phyloP scores from a whole-genome alignment of 208 protist genomes.

The Trypanosoma melophagium region DNA sequence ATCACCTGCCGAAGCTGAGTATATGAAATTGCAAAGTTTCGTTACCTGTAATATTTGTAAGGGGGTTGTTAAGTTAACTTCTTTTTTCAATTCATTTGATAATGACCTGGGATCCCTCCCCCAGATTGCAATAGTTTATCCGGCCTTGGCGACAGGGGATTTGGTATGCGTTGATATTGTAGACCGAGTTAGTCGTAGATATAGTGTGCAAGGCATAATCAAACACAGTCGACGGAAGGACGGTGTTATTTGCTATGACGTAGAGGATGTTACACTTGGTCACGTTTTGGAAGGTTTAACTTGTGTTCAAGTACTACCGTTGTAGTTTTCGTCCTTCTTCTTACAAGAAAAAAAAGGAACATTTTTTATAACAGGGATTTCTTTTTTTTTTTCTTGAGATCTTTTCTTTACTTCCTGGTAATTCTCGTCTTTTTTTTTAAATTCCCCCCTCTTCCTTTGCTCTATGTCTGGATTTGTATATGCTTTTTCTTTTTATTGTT shows the following conservation, averaged over 20 bases:
- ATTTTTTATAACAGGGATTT: background rate
- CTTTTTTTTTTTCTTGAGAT: background rate
- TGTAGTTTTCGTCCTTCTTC: conserved; percentile 28
- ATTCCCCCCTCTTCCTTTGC: background rate
- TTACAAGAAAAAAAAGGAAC: conserved; percentile 1
- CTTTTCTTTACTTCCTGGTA: background rate
- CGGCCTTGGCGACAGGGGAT: conserved; percentile 40
- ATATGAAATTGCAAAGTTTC: conserved; percentile 36
- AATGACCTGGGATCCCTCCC: conserved; percentile 15
- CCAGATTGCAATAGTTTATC: conserved; percentile 48
- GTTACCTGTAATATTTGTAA: conserved; percentile 26
- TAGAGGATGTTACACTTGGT: conserved; percentile 34
- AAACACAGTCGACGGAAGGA: conserved; percentile 30
- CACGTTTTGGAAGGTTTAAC: conserved; percentile 35
- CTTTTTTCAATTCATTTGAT: conserved; percentile 20
- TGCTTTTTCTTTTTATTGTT: conserved; percentile 13
- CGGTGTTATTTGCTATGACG: conserved; percentile 41
- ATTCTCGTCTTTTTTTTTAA: background rate
- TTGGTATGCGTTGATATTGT: conserved; percentile 39
- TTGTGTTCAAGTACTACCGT: conserved; percentile 48
- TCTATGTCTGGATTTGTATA: conserved; percentile 7
- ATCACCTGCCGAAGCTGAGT: conserved; percentile 31
- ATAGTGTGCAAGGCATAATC: conserved; percentile 41
- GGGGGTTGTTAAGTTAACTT: conserved; percentile 23
- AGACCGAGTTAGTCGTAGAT: background rate